These are phyloP conservation scores for Saccharomyces jurei DNA, from an alignment of 805 yeast species.

Conservation along the genomic window DNA sequence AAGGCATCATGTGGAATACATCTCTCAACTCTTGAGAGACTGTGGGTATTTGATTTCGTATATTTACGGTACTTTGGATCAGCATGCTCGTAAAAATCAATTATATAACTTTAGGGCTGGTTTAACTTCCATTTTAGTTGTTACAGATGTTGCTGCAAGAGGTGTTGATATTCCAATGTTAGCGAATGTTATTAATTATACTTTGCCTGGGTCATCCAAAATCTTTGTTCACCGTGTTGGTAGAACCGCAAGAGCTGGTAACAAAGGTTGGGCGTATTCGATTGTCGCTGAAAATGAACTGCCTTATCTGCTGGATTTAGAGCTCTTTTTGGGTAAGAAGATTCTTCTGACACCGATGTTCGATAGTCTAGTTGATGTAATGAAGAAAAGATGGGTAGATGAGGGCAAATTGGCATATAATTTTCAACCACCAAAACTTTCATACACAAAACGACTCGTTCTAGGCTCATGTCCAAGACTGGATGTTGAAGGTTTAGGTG, in stretches of 20 bases:
- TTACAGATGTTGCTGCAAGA: constrained; percentile 97
- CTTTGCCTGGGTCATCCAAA: constrained; percentile 87
- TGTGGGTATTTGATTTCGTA: constrained; percentile 84
- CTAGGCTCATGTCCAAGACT: constrained; percentile 76
- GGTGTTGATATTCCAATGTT: constrained; percentile 97
- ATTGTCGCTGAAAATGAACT: constrained; percentile 77
- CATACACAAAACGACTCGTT: constrained; percentile 69
- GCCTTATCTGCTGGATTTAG: constrained; percentile 85
- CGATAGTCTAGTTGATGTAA: constrained; percentile 48
- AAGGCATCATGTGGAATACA: constrained; percentile 93
- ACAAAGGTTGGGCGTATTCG: constrained; percentile 95
- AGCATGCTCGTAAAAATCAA: constrained; percentile 87
- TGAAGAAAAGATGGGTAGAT: constrained; percentile 39
- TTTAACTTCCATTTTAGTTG: constrained; percentile 77
- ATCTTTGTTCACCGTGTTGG: constrained; percentile 96
- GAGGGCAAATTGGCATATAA: constrained; percentile 33
- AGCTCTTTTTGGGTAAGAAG: constrained; percentile 80
- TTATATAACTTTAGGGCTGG: constrained; percentile 79
- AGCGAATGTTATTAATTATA: constrained; percentile 88
- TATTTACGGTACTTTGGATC: constrained; percentile 92
- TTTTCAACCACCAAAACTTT: constrained; percentile 46
- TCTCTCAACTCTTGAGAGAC: constrained; percentile 57
- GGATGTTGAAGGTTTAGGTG: constrained; percentile 63
- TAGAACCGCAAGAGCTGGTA: constrained; percentile 98
- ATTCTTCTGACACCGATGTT: constrained; percentile 63